Evolutionary conservation across 441 rosid genomes (phyloP), one percentile per base, ranked within the genome.

Genomic region (Pelargonium fulgidum): DNA sequence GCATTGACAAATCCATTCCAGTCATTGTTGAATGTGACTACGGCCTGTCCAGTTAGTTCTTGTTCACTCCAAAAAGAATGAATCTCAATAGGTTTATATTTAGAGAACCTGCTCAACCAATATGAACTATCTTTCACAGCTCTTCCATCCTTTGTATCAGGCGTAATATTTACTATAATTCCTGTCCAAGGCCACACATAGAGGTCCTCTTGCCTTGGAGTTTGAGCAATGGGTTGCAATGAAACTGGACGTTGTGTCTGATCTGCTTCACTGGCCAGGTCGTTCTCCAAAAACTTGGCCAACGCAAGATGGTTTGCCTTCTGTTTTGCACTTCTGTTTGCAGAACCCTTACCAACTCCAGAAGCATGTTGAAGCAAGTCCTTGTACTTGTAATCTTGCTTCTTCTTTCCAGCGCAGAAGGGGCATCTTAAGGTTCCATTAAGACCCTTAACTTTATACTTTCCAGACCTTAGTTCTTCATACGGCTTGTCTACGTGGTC

Each of bases 121-220:
- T 82, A 86, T 1, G 20, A 81, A 17, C 73, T 59, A 20, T 83
- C 86, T 70, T 52, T 79, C 61, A 81, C 13, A 1, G 44, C 36
- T 0, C 62, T 47, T 19, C 56, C 72, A 67, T 75, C 75, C 33
- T 72, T 76, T 33, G 78, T 66, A 19, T 76, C 78, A 48, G 68
- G 62, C 19, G 76, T 66, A 7, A 82, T 79, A 44, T 82, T 81
- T 14, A 77, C 81, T 9, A 93, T 45, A 11, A 93, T 80, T 33
- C 89, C 97, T 89, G 87, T 86, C 94, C 92, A 89, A 42, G 97
- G 98, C 86, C 86, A 87, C 9, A 93, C 96, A 78, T 82, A 86
- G 10, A 75, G 52, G 4, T 87, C 89, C 24, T 12, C 71, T 19
- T 74, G 70, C 70, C 78, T 81, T 7, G 81, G 72, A 66, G 78